Percentiles rank a stretch among this genome's conserved stretches.
These are phyloP conservation scores for Sporisorium sorghi DNA, from an alignment of 1,284 basidiomycete species.

Conservation along the genomic window DNA sequence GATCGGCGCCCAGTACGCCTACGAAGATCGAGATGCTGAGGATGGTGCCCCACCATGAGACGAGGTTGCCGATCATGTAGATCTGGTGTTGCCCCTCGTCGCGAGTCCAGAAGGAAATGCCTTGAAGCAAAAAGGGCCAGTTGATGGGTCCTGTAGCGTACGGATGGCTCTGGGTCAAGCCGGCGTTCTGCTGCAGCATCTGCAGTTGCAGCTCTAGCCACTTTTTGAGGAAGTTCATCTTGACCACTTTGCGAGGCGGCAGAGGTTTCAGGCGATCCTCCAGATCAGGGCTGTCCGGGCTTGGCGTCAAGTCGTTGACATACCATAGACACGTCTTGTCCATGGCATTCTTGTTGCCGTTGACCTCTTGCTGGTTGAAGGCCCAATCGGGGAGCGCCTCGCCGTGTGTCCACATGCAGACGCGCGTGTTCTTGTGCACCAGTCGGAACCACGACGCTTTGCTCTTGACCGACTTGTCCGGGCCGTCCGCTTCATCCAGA, in stretches of 20 bases:
- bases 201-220: slow-evolving; percentile 91
- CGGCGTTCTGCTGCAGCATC: slow-evolving; percentile 98
- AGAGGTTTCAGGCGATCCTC: slow-evolving; percentile 53
- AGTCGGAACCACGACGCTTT: slow-evolving; percentile 63
- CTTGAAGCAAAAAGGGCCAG: slow-evolving; percentile 95
- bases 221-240: slow-evolving; percentile 92
- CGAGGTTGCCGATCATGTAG: slow-evolving; percentile 92
- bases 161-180: slow-evolving; percentile 91
- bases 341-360: slow-evolving; percentile 91
- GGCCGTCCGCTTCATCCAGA: slow-evolving; percentile 41
- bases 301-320: slow-evolving; percentile 82
- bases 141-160: slow-evolving; percentile 94
- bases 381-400: slow-evolving; percentile 91
- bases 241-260: slow-evolving; percentile 78
- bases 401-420: slow-evolving; percentile 91
- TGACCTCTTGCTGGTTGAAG: slow-evolving; percentile 95
- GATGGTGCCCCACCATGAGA: slow-evolving; percentile 94
- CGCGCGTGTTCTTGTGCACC: slow-evolving; percentile 87
- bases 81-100: slow-evolving; percentile 87
- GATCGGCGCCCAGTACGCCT: slow-evolving; percentile 88
- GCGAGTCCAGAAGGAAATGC: slow-evolving; percentile 96
- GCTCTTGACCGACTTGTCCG: slow-evolving; percentile 42
- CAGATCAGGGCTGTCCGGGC: slow-evolving; percentile 66
- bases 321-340: slow-evolving; percentile 90
- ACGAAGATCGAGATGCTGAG: slow-evolving; percentile 86